Conservation (phyloP, 192 early-diverging fungal species). For the Gonapodya sp. region DNA sequence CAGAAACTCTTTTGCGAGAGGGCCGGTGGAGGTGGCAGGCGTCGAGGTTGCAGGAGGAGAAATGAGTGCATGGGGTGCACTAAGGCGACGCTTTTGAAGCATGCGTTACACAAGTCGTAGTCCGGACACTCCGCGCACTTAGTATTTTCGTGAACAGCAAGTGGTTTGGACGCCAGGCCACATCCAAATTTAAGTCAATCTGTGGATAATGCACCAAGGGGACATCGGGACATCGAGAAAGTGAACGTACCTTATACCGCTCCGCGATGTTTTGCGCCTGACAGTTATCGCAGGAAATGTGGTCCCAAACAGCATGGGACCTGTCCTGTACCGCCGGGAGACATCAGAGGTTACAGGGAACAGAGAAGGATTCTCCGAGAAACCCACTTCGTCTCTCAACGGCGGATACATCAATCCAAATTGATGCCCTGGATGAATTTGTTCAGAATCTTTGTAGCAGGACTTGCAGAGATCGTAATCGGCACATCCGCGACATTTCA, state of each 20-base stretch:
- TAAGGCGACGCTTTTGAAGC: not conserved
- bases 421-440: not conserved
- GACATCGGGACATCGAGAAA: not conserved
- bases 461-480: not conserved
- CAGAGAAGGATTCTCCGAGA: not conserved
- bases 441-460: not conserved
- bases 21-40: not conserved
- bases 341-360: not conserved
- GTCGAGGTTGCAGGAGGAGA: not conserved
- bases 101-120: not conserved
- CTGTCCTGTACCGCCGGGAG: not conserved
- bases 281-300: not conserved
- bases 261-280: not conserved
- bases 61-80: not conserved
- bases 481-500: not conserved
- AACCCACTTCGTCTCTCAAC: not conserved
- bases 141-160: not conserved
- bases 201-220: not conserved
- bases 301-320: not conserved
- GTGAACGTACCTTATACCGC: not conserved
- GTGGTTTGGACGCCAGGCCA: too few relatives aligned
- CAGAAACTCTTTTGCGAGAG: not conserved
- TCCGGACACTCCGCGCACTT: not conserved
- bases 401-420: not conserved
- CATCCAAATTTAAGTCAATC: too few relatives aligned